A percentile compares a stretch with the other conserved stretches of the same genome.
Evolutionary conservation across 768 basidiomycete genomes (phyloP).

Genomic region (Leccinum disarticulatum): DNA sequence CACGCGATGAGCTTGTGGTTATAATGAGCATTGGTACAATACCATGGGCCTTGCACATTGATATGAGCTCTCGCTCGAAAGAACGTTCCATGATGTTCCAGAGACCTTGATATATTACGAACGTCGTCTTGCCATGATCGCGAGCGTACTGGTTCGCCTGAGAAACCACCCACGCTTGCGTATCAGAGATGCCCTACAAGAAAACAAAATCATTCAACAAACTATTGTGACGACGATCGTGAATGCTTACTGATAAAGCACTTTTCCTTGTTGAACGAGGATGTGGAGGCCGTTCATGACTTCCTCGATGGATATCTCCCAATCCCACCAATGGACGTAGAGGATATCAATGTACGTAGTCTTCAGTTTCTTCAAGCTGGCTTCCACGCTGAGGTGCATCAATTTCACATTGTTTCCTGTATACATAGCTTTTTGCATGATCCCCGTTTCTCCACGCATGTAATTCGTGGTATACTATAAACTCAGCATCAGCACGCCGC

Average conservation of each 20-base stretch:
- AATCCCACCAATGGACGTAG: constrained; percentile 55
- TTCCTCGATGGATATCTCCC: constrained; percentile 43
- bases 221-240: neutral
- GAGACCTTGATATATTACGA: neutral
- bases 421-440: constrained; percentile 29
- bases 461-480: constrained; percentile 19
- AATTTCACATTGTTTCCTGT: constrained; percentile 39
- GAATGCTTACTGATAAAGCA: neutral
- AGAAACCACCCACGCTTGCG: neutral
- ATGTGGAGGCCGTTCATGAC: constrained; percentile 33
- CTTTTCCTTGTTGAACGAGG: neutral
- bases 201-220: neutral
- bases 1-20: neutral
- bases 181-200: neutral
- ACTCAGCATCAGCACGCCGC: constrained; percentile 11
- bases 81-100: neutral
- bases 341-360: constrained; percentile 60
- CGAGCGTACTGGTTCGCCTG: neutral
- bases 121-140: neutral
- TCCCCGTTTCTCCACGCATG: constrained; percentile 11
- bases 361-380: constrained; percentile 47
- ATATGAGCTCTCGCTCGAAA: neutral
- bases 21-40: neutral
- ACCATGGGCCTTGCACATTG: neutral
- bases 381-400: constrained; percentile 32